Evolutionary conservation across 2,329 filamentous ascomycete species (phyloP).

Genomic region (Aspergillus ustus): DNA sequence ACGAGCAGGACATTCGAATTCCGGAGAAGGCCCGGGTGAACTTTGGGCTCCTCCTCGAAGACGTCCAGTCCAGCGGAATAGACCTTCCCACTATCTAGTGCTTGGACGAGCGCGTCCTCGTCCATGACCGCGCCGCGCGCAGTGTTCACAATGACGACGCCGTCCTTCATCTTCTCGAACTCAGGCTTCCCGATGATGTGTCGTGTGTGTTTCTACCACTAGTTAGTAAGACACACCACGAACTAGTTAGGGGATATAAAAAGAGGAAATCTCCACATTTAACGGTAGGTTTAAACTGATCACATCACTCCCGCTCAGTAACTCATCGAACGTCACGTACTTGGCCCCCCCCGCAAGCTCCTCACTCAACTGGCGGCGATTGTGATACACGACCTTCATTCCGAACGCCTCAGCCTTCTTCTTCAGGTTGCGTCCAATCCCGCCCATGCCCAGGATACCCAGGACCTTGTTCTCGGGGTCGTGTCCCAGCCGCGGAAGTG

Average conservation of each 20-base stretch:
- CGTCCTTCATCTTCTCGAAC: slow-evolving; percentile 77
- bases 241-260: slow-evolving; percentile 1
- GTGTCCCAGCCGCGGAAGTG: slow-evolving; percentile 64
- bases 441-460: slow-evolving; percentile 84
- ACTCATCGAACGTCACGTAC: slow-evolving; percentile 70
- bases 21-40: slow-evolving; percentile 72
- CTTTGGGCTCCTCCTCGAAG: slow-evolving; percentile 77
- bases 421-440: slow-evolving; percentile 78
- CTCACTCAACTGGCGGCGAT: slow-evolving; percentile 64
- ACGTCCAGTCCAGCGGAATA: slow-evolving; percentile 77
- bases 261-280: slow-evolving; percentile 63
- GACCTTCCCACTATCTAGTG: slow-evolving; percentile 72
- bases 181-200: slow-evolving; percentile 75
- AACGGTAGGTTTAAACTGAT: slow-evolving; percentile 79
- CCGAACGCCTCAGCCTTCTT: slow-evolving; percentile 75
- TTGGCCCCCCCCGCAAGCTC: slow-evolving; percentile 51
- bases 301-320: slow-evolving; percentile 73
- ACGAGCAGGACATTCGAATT: slow-evolving; percentile 76
- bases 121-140: slow-evolving; percentile 83
- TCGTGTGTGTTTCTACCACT: slow-evolving; percentile 63
- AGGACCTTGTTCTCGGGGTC: slow-evolving; percentile 79
- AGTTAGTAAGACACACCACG: background rate
- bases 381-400: slow-evolving; percentile 77
- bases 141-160: slow-evolving; percentile 79
- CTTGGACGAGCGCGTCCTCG: slow-evolving; percentile 76